A percentile compares a stretch with the other conserved stretches of the same genome.
These are phyloP conservation scores for Malus domestica DNA, from an alignment of 306 rosid genomes.

Conservation along the genomic window DNA sequence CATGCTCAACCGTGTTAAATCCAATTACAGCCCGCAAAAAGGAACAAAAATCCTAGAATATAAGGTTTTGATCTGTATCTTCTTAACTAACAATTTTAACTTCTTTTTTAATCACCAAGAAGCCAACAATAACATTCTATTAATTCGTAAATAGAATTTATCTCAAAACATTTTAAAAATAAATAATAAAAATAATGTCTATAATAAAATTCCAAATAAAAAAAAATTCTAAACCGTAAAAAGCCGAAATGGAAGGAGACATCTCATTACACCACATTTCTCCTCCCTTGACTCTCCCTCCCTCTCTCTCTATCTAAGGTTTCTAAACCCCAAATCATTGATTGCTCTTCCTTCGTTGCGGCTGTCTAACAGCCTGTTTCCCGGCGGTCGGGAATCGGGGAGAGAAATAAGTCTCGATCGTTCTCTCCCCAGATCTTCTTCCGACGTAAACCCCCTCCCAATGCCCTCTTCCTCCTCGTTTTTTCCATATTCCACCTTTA, in stretches of 20 bases:
- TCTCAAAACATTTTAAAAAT: neutral
- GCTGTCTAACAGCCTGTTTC: slow-evolving; percentile 23
- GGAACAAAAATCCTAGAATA: neutral
- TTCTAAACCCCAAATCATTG: neutral
- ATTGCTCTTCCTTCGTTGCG: neutral
- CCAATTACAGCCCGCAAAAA: neutral
- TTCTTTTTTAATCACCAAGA: too few species aligned
- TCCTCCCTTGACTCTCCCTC: slow-evolving; percentile 19
- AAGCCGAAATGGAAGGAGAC: slow-evolving; percentile 33
- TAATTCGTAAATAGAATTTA: neutral
- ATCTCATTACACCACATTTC: slow-evolving; percentile 34
- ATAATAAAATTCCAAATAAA: neutral
- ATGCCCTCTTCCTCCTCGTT: slow-evolving; percentile 7
- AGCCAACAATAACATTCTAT: too few species aligned
- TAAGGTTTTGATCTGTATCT: neutral
- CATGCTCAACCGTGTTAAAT: neutral
- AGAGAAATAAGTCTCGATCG: slow-evolving; percentile 7
- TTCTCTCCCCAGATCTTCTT: slow-evolving; percentile 16
- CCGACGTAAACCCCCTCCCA: neutral
- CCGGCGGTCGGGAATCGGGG: slow-evolving; percentile 49
- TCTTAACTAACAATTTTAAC: neutral
- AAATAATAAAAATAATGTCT: neutral
- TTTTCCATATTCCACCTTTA: neutral
- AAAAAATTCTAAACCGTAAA: slow-evolving; percentile 10
- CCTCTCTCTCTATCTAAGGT: neutral